Conservation (phyloP, 176 grass and related monocot species). For the Carex cristatella region DNA sequence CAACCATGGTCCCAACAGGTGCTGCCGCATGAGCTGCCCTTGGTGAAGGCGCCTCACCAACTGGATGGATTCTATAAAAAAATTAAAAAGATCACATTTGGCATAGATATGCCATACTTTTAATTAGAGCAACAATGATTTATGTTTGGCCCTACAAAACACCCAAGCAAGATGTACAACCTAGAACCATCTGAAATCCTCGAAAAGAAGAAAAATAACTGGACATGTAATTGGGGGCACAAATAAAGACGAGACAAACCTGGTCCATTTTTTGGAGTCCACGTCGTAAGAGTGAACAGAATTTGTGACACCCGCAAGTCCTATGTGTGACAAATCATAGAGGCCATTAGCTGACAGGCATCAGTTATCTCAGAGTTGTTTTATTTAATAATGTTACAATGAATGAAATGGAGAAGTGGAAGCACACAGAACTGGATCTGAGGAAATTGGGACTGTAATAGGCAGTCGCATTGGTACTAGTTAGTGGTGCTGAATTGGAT, state of each 20-base stretch:
- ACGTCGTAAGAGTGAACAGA: constrained; percentile 89
- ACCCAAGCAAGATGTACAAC: too few relatives aligned
- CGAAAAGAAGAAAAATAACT: too few relatives aligned
- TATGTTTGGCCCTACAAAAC: too few relatives aligned
- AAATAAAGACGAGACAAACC: constrained; percentile 26
- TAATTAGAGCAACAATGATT: too few relatives aligned
- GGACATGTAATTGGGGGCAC: neutral
- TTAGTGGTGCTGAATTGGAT: neutral
- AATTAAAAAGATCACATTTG: constrained; percentile 8
- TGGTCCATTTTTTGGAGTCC: constrained; percentile 63
- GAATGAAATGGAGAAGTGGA: too few relatives aligned
- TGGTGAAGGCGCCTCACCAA: constrained; percentile 69
- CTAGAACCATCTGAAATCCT: too few relatives aligned
- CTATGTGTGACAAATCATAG: constrained; percentile 19
- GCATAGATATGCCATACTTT: neutral
- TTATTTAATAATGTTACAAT: too few relatives aligned
- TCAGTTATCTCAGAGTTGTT: too few relatives aligned
- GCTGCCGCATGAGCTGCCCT: constrained; percentile 89
- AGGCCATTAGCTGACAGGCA: too few relatives aligned
- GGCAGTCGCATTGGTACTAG: too few relatives aligned
- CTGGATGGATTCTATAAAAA: constrained; percentile 51
- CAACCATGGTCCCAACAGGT: constrained; percentile 90
- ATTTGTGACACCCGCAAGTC: constrained; percentile 93
- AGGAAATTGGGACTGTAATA: neutral
- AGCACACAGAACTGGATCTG: neutral